phyloP scores from a whole-genome alignment of 306 rosid species.

The Trichosanthes truncata region DNA sequence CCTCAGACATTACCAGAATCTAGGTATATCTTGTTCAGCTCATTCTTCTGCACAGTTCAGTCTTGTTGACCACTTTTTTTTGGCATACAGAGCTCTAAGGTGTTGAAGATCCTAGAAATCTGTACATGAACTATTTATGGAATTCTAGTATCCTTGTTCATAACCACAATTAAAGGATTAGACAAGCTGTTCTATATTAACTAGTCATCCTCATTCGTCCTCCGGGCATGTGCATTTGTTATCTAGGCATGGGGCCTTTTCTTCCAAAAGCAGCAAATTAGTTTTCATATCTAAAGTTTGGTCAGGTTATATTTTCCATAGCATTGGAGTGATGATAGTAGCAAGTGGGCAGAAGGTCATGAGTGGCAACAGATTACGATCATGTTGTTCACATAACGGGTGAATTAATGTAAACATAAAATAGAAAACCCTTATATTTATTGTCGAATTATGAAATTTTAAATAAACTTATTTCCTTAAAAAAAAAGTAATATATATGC shows the following conservation, averaged over 20 bases:
- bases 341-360: neutral
- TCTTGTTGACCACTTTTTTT: neutral
- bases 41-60: conserved; percentile 7
- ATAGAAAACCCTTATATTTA: neutral
- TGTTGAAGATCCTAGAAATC: neutral
- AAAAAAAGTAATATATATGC: no score
- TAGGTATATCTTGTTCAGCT: conserved; percentile 39
- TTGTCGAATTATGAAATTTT: neutral
- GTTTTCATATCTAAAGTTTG: neutral
- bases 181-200: neutral
- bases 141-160: neutral
- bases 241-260: neutral
- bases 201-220: neutral
- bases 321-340: neutral
- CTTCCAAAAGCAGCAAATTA: neutral
- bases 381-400: neutral
- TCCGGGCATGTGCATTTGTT: neutral
- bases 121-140: neutral
- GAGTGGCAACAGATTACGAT: neutral
- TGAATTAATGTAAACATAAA: neutral
- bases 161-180: neutral
- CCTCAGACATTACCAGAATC: conserved; percentile 59
- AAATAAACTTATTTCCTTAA: no score
- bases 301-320: neutral
- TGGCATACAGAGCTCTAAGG: neutral